Evolutionary conservation across 2,329 filamentous ascomycete genomes (phyloP).

Genomic region (Botryotinia narcissicola): DNA sequence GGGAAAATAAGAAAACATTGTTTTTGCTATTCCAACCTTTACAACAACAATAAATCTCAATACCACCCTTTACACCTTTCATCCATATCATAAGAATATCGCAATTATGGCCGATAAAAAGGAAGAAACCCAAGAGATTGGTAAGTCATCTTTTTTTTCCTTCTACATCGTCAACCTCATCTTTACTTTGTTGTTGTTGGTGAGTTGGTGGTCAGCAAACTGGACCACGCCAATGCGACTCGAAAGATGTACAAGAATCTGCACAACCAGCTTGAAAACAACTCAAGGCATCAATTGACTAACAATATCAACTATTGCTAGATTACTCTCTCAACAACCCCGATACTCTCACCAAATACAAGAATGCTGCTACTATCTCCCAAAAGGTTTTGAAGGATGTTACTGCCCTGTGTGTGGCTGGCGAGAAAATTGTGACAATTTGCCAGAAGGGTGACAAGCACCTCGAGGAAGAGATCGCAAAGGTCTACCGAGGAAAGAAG

Average conservation of each 20-base stretch:
- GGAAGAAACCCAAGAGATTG: constrained; percentile 41
- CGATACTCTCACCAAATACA: constrained; percentile 98
- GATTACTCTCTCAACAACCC: constrained; percentile 90
- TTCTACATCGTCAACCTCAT: constrained; percentile 23
- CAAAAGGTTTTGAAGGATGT: constrained; percentile 93
- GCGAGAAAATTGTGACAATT: constrained; percentile 88
- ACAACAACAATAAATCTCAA: background rate
- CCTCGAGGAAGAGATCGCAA: constrained; percentile 85
- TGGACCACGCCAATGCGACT: constrained; percentile 37
- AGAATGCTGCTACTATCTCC: constrained; percentile 91
- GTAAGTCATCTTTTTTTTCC: constrained; percentile 38
- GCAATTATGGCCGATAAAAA: constrained; percentile 44
- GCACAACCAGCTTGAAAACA: background rate
- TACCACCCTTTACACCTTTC: background rate
- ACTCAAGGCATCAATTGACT: background rate
- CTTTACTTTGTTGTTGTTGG: constrained; percentile 24
- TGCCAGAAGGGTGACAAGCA: constrained; percentile 96
- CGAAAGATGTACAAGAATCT: constrained; percentile 17
- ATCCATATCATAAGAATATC: constrained; percentile 14
- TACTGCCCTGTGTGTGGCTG: constrained; percentile 68
- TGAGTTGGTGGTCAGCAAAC: constrained; percentile 26
- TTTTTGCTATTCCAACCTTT: background rate
- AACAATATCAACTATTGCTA: constrained; percentile 39
- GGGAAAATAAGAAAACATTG: constrained; percentile 5
- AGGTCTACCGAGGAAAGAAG: constrained; percentile 99